Base-by-base conservation (phyloP, 305 asterid genomes). In the Rubia peregrina region DNA sequence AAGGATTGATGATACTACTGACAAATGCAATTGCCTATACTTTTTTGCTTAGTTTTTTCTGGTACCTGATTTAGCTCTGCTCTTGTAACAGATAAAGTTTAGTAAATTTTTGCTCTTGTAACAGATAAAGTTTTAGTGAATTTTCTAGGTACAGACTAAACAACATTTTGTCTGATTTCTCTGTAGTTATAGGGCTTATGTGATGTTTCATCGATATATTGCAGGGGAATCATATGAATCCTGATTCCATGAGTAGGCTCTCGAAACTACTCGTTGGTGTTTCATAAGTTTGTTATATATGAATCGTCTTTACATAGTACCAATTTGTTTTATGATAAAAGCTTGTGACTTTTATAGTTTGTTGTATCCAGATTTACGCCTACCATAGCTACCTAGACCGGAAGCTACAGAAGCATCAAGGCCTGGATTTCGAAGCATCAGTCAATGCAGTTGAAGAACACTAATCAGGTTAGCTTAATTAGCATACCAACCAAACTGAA, bases 371-470 rank as follows among this genome's bases (percentile, higher is more conserved):
- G 97, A 59, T 94, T 89, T 77, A 74, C 56, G 70, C 84, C 98
- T 4, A 91, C 98, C 40, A 83, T 88, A 33, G 78, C 90, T 19
- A 89, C 96, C 12, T 89, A 95, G 93, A 89, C 88, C 14, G 98
- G 99, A 10, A 87, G 82, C 71, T 87, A 87, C 71, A 81, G 96
- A 79, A 89, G 92, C 89, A 88, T 94, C 77, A 91, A 80, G 77
- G 95, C 96, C 57, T 91, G 96, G 98, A 75, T 86, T 70, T 97
- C 99, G 4, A 85, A 83, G 77, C 95, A 94, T 78, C 95, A 89
- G 71, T 91, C 98, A 24, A 94, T 89, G 98, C 98, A 85, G 87
- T 80, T 94, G 61, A 94, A 88, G 90, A 86, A 77, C 70, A 61
- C 90, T 72, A 77, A 89, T 78, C 98, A 85, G 92, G 96, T 88